Evolutionary conservation across 257 asterid species (phyloP).

Genomic region (Solanum etuberosum): DNA sequence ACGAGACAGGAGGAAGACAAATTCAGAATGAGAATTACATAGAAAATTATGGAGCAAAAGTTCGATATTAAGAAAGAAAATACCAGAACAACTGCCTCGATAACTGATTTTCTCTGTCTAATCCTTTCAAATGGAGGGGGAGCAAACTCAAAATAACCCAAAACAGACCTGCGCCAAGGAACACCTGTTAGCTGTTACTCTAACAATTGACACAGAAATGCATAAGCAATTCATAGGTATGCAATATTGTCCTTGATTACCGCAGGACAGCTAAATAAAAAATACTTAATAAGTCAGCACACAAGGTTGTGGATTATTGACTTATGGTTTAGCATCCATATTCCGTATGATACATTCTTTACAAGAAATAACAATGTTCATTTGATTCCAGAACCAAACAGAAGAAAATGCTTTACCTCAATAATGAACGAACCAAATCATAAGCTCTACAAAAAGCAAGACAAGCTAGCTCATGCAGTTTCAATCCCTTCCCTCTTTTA

Average conservation of each 20-base stretch:
- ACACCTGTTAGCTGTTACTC: background rate
- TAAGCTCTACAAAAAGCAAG: constrained; percentile 68
- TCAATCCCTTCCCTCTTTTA: constrained; percentile 46
- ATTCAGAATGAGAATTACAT: background rate
- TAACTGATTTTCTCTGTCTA: constrained; percentile 23
- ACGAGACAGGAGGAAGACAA: background rate
- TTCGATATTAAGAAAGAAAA: background rate
- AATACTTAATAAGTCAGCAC: background rate
- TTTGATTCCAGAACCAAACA: background rate
- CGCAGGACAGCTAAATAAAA: background rate
- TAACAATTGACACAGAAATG: background rate
- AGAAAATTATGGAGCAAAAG: background rate
- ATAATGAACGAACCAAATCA: constrained; percentile 52
- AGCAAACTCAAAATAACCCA: constrained; percentile 58
- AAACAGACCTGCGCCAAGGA: constrained; percentile 45
- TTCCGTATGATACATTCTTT: background rate
- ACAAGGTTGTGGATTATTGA: no score
- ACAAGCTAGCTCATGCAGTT: constrained; percentile 83
- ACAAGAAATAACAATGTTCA: background rate
- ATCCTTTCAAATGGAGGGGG: constrained; percentile 87
- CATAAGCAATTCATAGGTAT: background rate
- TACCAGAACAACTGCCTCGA: constrained; percentile 36
- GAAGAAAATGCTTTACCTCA: constrained; percentile 38
- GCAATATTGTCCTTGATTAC: background rate
- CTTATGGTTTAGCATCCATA: no score